phyloP scores from a whole-genome alignment of 129 eudicot species.

The Helichrysum umbraculigerum region DNA sequence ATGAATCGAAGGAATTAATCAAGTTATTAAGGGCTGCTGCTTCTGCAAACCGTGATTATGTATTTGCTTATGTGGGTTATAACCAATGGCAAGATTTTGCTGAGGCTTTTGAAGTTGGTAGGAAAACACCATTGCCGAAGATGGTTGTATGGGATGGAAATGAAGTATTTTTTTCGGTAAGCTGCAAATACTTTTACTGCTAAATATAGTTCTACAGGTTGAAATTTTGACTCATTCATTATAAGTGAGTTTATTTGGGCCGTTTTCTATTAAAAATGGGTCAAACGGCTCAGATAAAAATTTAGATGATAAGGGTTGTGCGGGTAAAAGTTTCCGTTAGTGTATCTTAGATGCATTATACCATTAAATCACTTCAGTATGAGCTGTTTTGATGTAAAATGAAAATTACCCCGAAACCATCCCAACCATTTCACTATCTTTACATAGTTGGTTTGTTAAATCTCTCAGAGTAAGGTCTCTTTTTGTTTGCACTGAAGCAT shows the following conservation, averaged over 20 bases:
- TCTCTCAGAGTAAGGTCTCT: background rate
- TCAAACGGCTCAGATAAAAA: too few relatives aligned
- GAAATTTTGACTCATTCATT: background rate
- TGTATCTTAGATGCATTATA: too few relatives aligned
- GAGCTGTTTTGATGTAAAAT: too few relatives aligned
- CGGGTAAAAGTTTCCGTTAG: background rate
- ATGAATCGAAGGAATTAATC: conserved; percentile 56
- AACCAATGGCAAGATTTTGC: conserved; percentile 74
- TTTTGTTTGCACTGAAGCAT: too few relatives aligned
- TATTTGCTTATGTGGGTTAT: conserved; percentile 86
- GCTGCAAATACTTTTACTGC: conserved; percentile 17
- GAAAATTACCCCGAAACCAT: too few relatives aligned
- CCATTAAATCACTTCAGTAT: too few relatives aligned
- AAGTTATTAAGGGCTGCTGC: conserved; percentile 89
- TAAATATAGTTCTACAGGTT: background rate
- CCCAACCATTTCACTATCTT: too few relatives aligned
- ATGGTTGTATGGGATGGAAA: conserved; percentile 99
- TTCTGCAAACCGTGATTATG: conserved; percentile 88
- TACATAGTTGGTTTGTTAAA: background rate
- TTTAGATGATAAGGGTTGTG: background rate
- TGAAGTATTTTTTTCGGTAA: conserved; percentile 72
- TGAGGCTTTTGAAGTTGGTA: conserved; percentile 82
- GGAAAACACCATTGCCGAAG: conserved; percentile 73
- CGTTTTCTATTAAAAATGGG: background rate
- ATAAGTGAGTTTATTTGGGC: background rate